Evolutionary conservation across 169 alveolate genomes (phyloP).

Genomic region (Pseudocohnilembus persalinus): DNA sequence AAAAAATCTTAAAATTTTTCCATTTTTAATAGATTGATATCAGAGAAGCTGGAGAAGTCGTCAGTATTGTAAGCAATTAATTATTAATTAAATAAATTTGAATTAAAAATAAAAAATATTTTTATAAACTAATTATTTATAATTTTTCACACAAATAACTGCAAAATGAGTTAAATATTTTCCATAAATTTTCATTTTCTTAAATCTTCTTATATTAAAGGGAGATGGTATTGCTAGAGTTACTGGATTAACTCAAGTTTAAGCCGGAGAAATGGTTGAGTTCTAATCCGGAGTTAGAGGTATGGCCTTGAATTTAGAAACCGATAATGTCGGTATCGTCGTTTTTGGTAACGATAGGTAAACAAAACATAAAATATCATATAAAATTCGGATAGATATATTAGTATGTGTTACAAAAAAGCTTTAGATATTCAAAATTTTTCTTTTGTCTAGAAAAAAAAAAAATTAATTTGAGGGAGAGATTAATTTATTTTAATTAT

Average conservation of each 20-base stretch:
- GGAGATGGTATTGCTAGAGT: slow-evolving; percentile 99
- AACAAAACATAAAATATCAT: background rate
- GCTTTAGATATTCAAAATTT: too few species aligned
- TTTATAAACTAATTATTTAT: too few species aligned
- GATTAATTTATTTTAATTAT: too few species aligned
- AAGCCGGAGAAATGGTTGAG: slow-evolving; percentile 97
- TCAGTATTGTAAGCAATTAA: background rate
- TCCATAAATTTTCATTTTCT: background rate
- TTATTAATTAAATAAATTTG: too few species aligned
- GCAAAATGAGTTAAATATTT: too few species aligned
- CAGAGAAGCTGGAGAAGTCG: background rate
- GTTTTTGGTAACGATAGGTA: slow-evolving; percentile 96
- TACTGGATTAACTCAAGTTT: slow-evolving; percentile 93
- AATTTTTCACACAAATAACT: background rate
- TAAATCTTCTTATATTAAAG: background rate
- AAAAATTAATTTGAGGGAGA: too few species aligned
- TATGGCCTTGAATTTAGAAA: slow-evolving; percentile 97
- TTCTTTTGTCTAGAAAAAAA: too few species aligned
- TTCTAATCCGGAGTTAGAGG: slow-evolving; percentile 93
- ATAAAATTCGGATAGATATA: too few species aligned
- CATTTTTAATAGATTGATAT: background rate
- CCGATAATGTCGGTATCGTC: slow-evolving; percentile 97
- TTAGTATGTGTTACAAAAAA: too few species aligned
- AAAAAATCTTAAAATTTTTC: too few species aligned
- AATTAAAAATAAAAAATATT: too few species aligned